These are phyloP conservation scores for Vitis labrusca DNA, from an alignment of 164 flowering plant genomes.

Conservation along the genomic window DNA sequence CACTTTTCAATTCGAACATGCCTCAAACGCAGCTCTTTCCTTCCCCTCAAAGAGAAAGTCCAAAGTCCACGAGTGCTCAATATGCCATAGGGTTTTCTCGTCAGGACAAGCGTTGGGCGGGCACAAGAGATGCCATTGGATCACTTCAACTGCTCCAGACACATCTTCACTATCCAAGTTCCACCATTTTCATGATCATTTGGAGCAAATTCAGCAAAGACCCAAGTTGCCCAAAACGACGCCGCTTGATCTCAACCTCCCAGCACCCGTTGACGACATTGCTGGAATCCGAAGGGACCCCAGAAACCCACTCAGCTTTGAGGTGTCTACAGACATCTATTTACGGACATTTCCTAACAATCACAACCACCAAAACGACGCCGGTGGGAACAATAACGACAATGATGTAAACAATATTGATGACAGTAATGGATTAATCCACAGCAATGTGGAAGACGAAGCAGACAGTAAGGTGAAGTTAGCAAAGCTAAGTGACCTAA, in stretches of 20 bases:
- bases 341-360: slow-evolving; percentile 34
- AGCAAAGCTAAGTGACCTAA: slow-evolving; percentile 79
- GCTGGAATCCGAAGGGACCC: slow-evolving; percentile 20
- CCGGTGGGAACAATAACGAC: slow-evolving; percentile 3
- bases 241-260: slow-evolving; percentile 73
- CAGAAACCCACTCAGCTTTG: slow-evolving; percentile 29
- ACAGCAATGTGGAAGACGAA: slow-evolving; percentile 47
- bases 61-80: slow-evolving; percentile 84
- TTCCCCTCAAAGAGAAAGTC: slow-evolving; percentile 54
- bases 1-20: slow-evolving; percentile 22
- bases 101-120: slow-evolving; percentile 96
- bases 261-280: slow-evolving; percentile 42
- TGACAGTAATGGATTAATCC: slow-evolving; percentile 2
- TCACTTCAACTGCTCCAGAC: slow-evolving; percentile 62
- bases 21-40: background rate
- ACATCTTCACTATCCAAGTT: slow-evolving; percentile 37
- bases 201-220: slow-evolving; percentile 21
- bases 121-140: slow-evolving; percentile 97
- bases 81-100: slow-evolving; percentile 75
- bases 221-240: slow-evolving; percentile 28
- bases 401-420: slow-evolving; percentile 4
- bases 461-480: slow-evolving; percentile 72
- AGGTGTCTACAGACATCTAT: slow-evolving; percentile 47
- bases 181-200: slow-evolving; percentile 22
- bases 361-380: background rate